These are phyloP conservation scores for Puccinia brachypodii DNA, from an alignment of 1,284 basidiomycete genomes.

Conservation along the genomic window DNA sequence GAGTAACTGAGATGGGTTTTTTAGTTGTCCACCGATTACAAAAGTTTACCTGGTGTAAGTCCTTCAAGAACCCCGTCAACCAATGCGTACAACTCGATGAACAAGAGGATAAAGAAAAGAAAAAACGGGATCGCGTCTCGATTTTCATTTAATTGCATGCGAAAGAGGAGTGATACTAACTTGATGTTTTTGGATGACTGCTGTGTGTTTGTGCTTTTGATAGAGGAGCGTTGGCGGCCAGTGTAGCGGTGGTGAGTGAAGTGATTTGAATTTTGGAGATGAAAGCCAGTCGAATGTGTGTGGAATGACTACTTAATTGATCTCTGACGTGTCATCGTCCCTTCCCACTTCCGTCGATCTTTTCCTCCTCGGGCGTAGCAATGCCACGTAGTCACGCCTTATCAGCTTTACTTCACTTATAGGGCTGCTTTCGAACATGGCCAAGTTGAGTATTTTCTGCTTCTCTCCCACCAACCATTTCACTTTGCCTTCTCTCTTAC, in stretches of 20 bases:
- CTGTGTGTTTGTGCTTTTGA: not conserved
- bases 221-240: slow-evolving; percentile 44
- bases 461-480: not conserved
- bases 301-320: not conserved
- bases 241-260: slow-evolving; percentile 43
- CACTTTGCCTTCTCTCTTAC: not conserved
- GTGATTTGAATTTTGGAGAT: too few species aligned
- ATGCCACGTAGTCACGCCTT: slow-evolving; percentile 45
- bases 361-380: too few species aligned
- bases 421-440: slow-evolving; percentile 45
- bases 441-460: slow-evolving; percentile 18
- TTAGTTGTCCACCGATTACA: slow-evolving; percentile 46
- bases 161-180: not conserved
- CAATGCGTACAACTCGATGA: too few species aligned
- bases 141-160: too few species aligned
- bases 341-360: too few species aligned
- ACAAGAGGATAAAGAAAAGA: too few species aligned
- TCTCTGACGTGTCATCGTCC: not conserved
- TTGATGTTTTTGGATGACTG: not conserved
- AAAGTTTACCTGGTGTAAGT: slow-evolving; percentile 45
- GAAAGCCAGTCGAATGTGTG: too few species aligned
- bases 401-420: slow-evolving; percentile 48
- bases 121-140: too few species aligned
- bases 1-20: not conserved
- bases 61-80: too few species aligned